Percentiles rank a stretch among this genome's conserved stretches.
Conservation (phyloP, 1,284 basidiomycete genomes). For the Ustilago crameri region DNA sequence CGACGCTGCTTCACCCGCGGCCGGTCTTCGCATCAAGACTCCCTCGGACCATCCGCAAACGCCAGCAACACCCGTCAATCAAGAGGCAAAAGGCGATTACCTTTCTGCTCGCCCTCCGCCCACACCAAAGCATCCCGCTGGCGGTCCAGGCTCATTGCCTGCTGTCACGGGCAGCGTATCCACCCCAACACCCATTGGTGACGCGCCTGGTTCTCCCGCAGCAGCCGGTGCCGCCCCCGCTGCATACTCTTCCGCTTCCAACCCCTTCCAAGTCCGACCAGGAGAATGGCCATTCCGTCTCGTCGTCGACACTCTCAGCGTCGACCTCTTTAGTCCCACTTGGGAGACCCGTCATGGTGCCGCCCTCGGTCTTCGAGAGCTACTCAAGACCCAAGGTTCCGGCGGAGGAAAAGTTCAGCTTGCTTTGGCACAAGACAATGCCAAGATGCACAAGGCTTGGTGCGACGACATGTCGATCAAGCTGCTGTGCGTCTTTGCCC, state of each 20-base stretch:
- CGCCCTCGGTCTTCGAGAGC: slow-evolving; percentile 87
- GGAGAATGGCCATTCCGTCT: slow-evolving; percentile 91
- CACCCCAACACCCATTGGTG: slow-evolving; percentile 42
- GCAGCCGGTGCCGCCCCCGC: slow-evolving; percentile 26
- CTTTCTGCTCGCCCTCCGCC: slow-evolving; percentile 29
- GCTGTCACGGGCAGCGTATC: slow-evolving; percentile 35
- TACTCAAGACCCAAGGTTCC: slow-evolving; percentile 85
- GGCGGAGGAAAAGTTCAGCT: slow-evolving; percentile 76
- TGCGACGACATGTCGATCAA: slow-evolving; percentile 87
- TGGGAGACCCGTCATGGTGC: slow-evolving; percentile 98
- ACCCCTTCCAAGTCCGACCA: slow-evolving; percentile 68
- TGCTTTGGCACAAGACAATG: slow-evolving; percentile 39
- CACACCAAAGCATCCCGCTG: slow-evolving; percentile 39
- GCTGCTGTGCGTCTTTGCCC: slow-evolving; percentile 88
- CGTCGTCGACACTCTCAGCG: slow-evolving; percentile 81
- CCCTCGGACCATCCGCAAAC: slow-evolving; percentile 30
- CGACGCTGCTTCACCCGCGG: slow-evolving; percentile 31
- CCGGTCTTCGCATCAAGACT: slow-evolving; percentile 41
- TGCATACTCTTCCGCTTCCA: slow-evolving; percentile 40
- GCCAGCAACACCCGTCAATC: slow-evolving; percentile 32
- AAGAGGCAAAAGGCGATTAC: slow-evolving; percentile 26
- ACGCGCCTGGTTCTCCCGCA: slow-evolving; percentile 30
- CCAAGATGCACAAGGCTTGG: slow-evolving; percentile 78
- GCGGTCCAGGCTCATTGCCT: slow-evolving; percentile 39
- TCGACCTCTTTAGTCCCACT: slow-evolving; percentile 82